A percentile compares a stretch with the other conserved stretches of the same genome.
phyloP scores from a whole-genome alignment of 2,329 filamentous ascomycete species.

The Rutstroemia sydowiana region DNA sequence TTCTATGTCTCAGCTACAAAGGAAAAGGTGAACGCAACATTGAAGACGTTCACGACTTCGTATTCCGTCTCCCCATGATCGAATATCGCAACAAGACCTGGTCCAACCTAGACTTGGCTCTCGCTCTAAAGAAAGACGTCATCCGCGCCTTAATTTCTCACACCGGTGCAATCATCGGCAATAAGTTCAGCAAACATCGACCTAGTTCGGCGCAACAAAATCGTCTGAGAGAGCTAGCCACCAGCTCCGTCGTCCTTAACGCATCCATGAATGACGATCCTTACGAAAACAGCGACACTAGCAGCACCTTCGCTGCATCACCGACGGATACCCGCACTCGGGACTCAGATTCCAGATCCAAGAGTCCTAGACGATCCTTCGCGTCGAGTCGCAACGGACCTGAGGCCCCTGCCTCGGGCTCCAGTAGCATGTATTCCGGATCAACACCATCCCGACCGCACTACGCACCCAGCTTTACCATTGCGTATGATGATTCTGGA shows the following conservation, averaged over 20 bases:
- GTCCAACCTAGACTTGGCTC: conserved; percentile 91
- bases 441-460: conserved; percentile 13
- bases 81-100: conserved; percentile 99
- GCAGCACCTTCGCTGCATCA: conserved; percentile 22
- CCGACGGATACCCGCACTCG: conserved; percentile 16
- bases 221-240: conserved; percentile 77
- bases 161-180: conserved; percentile 91
- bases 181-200: conserved; percentile 88
- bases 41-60: conserved; percentile 94
- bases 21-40: conserved; percentile 92
- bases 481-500: conserved; percentile 22
- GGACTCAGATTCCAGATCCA: conserved; percentile 17
- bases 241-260: conserved; percentile 38
- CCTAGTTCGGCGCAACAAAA: conserved; percentile 73
- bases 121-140: conserved; percentile 89
- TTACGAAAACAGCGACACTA: conserved; percentile 28
- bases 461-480: conserved; percentile 19
- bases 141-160: conserved; percentile 92
- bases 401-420: conserved; percentile 21
- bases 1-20: conserved; percentile 93
- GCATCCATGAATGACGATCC: conserved; percentile 26
- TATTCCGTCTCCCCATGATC: conserved; percentile 88
- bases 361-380: conserved; percentile 27
- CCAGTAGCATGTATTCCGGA: conserved; percentile 24
- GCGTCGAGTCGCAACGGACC: conserved; percentile 22